phyloP scores from a whole-genome alignment of 768 basidiomycete genomes.

The Trametes coccinea region DNA sequence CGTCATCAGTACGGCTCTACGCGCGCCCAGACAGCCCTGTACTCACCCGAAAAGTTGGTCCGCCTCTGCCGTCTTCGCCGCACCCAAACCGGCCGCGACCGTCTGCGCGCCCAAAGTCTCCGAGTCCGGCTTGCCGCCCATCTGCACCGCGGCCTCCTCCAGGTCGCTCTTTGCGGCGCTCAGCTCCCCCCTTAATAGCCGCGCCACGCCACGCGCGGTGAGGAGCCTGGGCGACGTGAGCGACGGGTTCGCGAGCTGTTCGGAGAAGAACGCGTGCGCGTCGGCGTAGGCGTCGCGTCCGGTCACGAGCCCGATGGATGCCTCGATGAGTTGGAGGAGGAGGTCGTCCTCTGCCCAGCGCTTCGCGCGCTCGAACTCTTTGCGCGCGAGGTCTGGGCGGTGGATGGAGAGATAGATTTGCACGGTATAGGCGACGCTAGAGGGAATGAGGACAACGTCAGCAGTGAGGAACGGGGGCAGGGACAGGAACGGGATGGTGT shows the following conservation, averaged over 20 bases:
- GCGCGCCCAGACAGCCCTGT: too few species aligned
- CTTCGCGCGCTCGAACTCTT: conserved; percentile 81
- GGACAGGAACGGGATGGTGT: not conserved
- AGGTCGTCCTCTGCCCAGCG: conserved; percentile 88
- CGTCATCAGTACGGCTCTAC: too few species aligned
- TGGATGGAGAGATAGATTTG: conserved; percentile 92
- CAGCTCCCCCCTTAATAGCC: conserved; percentile 75
- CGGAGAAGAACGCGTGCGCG: conserved; percentile 68
- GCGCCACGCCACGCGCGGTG: conserved; percentile 76
- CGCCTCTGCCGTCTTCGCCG: conserved; percentile 56
- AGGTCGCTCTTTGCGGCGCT: conserved; percentile 77
- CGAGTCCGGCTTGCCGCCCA: conserved; percentile 48
- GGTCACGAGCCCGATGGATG: conserved; percentile 72
- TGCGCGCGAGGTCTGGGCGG: conserved; percentile 83
- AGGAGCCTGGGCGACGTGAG: conserved; percentile 72
- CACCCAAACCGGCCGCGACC: conserved; percentile 61
- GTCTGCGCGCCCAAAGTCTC: conserved; percentile 70
- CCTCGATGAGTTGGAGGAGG: conserved; percentile 87
- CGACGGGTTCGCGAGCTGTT: conserved; percentile 81
- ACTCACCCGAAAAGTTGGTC: conserved; percentile 71
- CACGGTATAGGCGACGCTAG: conserved; percentile 76
- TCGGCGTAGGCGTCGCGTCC: conserved; percentile 67
- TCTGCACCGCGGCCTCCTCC: conserved; percentile 69
- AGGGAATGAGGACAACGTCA: not conserved
- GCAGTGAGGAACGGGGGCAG: not conserved